Percentiles rank a stretch among this genome's conserved stretches.
These are phyloP conservation scores for Serendipita vermifera DNA, from an alignment of 768 basidiomycete species.

Conservation along the genomic window DNA sequence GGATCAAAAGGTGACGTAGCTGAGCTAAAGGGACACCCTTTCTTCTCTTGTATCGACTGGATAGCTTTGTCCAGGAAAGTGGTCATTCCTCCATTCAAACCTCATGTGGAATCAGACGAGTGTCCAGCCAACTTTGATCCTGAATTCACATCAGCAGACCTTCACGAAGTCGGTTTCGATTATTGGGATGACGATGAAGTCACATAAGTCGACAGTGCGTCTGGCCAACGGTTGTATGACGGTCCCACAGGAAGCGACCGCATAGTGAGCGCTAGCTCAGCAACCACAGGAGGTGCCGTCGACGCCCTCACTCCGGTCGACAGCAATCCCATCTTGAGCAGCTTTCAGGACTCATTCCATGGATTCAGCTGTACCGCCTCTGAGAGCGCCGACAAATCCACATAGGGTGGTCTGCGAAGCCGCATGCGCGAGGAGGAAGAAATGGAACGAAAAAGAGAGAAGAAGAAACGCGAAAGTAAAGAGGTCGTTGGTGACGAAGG, in stretches of 20 bases:
- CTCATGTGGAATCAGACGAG: constrained; percentile 94
- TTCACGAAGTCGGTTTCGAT: constrained; percentile 49
- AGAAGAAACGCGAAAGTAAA: not conserved
- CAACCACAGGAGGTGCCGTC: constrained; percentile 19
- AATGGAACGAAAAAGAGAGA: not conserved
- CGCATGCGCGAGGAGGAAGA: not conserved
- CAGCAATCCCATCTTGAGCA: constrained; percentile 66
- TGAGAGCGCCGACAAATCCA: constrained; percentile 25
- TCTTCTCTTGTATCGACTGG: constrained; percentile 92
- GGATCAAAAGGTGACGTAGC: constrained; percentile 82
- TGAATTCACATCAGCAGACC: constrained; percentile 89
- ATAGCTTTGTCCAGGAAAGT: constrained; percentile 70
- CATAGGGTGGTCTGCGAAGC: not conserved
- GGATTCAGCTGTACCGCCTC: constrained; percentile 51
- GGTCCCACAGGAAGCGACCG: constrained; percentile 63
- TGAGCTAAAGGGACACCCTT: constrained; percentile 91
- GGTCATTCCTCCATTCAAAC: constrained; percentile 95
- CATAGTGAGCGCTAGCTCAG: constrained; percentile 11
- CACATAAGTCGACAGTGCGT: constrained; percentile 46
- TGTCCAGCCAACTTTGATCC: constrained; percentile 97
- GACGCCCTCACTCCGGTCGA: constrained; percentile 11
- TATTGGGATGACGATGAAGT: constrained; percentile 39
- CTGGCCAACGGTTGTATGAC: constrained; percentile 46
- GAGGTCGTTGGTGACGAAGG: constrained; percentile 5
- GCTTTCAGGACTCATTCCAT: constrained; percentile 91